phyloP scores from a whole-genome alignment of 106 monocot species.

The Acanthochlamys bracteata region DNA sequence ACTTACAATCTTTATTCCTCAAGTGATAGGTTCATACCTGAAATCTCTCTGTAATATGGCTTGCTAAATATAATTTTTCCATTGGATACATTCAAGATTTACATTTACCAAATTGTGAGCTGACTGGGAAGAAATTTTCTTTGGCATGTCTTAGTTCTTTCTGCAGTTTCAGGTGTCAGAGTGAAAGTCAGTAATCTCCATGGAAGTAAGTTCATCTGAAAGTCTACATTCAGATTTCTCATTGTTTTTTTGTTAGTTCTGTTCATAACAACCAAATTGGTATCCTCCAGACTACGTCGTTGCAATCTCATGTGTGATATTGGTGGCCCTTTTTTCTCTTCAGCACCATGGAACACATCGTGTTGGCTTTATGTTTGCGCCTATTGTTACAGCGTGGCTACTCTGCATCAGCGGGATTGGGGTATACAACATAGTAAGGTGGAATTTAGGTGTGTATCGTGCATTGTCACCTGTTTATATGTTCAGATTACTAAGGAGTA shows the following conservation, averaged over 20 bases:
- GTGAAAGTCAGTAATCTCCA: conserved; percentile 59
- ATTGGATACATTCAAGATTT: no score
- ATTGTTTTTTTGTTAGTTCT: background rate
- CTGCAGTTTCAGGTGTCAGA: conserved; percentile 55
- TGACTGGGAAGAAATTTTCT: background rate
- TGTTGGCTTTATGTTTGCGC: conserved; percentile 73
- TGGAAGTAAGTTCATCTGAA: conserved; percentile 38
- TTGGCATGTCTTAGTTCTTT: conserved; percentile 52
- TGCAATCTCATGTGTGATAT: conserved; percentile 46
- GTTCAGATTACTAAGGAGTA: conserved; percentile 51
- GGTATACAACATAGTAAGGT: conserved; percentile 57
- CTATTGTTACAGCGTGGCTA: conserved; percentile 66
- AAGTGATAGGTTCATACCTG: no score
- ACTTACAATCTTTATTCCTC: no score
- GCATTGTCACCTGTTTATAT: conserved; percentile 64
- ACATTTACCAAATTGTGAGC: no score
- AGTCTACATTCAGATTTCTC: background rate
- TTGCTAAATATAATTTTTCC: no score
- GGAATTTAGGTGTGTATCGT: conserved; percentile 44
- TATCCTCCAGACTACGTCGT: conserved; percentile 50
- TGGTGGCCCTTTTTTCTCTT: conserved; percentile 70
- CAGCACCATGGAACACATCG: conserved; percentile 65
- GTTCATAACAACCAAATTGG: background rate
- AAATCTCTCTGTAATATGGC: no score
- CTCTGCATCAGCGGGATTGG: conserved; percentile 56